Conservation (phyloP, 192 early-diverging fungal species). For the Umbelopsis sp. region DNA sequence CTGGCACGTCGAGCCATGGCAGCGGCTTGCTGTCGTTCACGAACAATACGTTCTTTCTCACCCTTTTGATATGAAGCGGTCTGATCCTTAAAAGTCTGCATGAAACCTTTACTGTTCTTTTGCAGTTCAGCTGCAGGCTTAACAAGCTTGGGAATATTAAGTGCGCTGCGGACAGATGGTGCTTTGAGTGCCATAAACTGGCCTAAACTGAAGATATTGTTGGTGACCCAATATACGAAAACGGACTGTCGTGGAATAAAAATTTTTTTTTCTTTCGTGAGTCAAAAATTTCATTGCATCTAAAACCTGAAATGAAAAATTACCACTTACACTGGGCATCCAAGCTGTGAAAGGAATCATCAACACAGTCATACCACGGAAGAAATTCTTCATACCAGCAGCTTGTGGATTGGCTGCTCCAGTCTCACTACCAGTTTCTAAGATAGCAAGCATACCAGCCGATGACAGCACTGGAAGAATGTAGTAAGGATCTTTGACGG, state of each 20-base stretch:
- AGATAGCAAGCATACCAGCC: constrained; percentile 67
- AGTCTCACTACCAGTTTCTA: constrained; percentile 59
- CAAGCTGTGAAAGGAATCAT: constrained; percentile 51
- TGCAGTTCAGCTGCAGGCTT: constrained; percentile 43
- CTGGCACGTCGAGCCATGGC: constrained; percentile 34
- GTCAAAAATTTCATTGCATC: constrained; percentile 22
- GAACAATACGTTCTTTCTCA: constrained; percentile 36
- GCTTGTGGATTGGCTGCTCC: constrained; percentile 41
- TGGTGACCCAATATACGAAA: constrained; percentile 86
- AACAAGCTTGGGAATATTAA: constrained; percentile 61
- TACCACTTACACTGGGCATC: constrained; percentile 53
- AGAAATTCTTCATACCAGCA: constrained; percentile 44
- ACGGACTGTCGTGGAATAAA: constrained; percentile 52
- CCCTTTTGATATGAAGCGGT: constrained; percentile 26
- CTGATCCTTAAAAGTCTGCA: constrained; percentile 51
- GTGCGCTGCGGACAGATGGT: constrained; percentile 52
- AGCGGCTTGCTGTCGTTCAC: constrained; percentile 41
- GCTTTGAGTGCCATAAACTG: constrained; percentile 71
- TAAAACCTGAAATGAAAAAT: constrained; percentile 27
- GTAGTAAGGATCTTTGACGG: constrained; percentile 76
- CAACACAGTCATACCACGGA: constrained; percentile 46
- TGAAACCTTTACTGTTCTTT: constrained; percentile 41
- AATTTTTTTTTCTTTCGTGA: constrained; percentile 15
- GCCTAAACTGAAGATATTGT: constrained; percentile 68
- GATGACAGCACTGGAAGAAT: constrained; percentile 79